Conservation (phyloP, 768 basidiomycete species). For the Crepidotus variabilis region DNA sequence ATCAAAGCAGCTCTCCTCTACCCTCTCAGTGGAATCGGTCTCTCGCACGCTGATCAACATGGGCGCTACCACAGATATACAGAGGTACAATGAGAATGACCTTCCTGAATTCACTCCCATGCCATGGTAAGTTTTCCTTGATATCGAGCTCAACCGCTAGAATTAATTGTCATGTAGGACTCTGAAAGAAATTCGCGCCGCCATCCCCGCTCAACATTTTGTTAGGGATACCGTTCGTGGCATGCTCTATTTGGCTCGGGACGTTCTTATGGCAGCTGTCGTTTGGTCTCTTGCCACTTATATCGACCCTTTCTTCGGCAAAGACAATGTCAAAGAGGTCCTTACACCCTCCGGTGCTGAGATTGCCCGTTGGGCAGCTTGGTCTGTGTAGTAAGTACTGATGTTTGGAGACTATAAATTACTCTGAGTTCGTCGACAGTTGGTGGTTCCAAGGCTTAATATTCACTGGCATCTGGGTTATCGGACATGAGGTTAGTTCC, state of each 20-base stretch:
- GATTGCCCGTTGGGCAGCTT: slow-evolving; percentile 36
- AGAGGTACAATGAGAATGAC: slow-evolving; percentile 33
- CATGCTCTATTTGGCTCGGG: slow-evolving; percentile 39
- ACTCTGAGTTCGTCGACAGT: slow-evolving; percentile 20
- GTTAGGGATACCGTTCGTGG: slow-evolving; percentile 37
- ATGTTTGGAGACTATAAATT: background rate
- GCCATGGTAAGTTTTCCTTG: slow-evolving; percentile 33
- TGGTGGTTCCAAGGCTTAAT: slow-evolving; percentile 65
- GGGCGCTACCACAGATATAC: slow-evolving; percentile 14
- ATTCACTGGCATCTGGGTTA: slow-evolving; percentile 57
- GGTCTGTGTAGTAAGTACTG: slow-evolving; percentile 42
- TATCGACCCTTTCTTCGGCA: slow-evolving; percentile 41
- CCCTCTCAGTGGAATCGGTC: background rate
- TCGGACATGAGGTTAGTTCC: slow-evolving; percentile 48
- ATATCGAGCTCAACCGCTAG: background rate
- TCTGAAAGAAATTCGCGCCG: slow-evolving; percentile 45
- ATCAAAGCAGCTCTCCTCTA: background rate
- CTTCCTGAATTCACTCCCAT: slow-evolving; percentile 43
- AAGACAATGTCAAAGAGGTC: slow-evolving; percentile 13
- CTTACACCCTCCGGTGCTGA: slow-evolving; percentile 34
- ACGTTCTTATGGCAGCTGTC: slow-evolving; percentile 38
- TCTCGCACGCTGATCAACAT: slow-evolving; percentile 9
- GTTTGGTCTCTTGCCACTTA: slow-evolving; percentile 39
- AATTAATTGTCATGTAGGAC: slow-evolving; percentile 27
- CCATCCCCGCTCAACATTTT: slow-evolving; percentile 44